Conservation (phyloP, 495 filamentous ascomycete genomes). For the Lophiotrema nucula region DNA sequence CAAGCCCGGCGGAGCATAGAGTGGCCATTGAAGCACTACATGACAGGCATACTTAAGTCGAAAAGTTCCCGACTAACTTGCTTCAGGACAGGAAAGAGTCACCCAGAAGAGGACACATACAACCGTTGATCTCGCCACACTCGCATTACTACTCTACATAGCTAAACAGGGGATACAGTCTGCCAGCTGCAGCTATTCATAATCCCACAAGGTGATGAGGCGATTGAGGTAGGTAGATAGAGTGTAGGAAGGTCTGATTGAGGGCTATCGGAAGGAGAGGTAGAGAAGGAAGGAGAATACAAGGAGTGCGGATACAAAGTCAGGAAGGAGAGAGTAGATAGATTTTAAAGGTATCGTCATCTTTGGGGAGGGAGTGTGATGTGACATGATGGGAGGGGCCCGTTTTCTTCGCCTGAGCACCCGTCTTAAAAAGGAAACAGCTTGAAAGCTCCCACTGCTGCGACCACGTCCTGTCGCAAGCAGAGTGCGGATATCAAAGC, state of each 20-base stretch:
- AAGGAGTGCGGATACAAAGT: constrained; percentile 11
- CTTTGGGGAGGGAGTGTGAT: not conserved
- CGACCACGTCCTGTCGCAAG: constrained; percentile 15
- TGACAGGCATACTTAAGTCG: no score
- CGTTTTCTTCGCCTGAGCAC: not conserved
- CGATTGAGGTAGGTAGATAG: not conserved
- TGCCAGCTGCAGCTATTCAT: constrained; percentile 23
- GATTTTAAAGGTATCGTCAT: not conserved
- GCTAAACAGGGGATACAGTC: constrained; percentile 4
- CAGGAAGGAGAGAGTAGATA: not conserved
- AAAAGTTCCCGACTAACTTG: no score
- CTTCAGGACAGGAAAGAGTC: no score
- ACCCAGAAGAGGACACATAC: no score
- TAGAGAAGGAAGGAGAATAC: not conserved
- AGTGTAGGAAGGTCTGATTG: not conserved
- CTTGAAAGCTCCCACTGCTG: constrained; percentile 14
- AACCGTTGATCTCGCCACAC: no score
- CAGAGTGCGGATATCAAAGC: constrained; percentile 35
- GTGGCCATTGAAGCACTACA: no score
- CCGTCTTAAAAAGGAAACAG: constrained; percentile 19
- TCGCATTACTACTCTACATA: constrained; percentile 32
- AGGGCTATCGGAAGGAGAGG: constrained; percentile 5
- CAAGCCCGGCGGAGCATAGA: no score
- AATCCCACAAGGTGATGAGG: not conserved
- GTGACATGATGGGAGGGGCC: not conserved